These are phyloP conservation scores for Pelargonium fulgidum DNA, from an alignment of 441 rosid species.

Conservation along the genomic window DNA sequence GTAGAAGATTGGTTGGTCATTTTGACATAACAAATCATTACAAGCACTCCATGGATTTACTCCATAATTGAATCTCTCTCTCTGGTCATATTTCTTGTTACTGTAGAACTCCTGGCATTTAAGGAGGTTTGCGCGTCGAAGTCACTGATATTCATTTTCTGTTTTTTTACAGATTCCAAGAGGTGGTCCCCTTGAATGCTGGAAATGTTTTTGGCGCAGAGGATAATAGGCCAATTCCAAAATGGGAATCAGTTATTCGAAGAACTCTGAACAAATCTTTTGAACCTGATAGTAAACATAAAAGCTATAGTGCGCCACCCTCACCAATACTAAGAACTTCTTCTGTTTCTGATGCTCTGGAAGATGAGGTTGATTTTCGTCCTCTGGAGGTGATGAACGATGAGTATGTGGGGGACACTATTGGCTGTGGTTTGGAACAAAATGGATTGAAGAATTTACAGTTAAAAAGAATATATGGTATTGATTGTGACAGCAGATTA, in stretches of 20 bases:
- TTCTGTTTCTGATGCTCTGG: conserved; percentile 66
- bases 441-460: conserved; percentile 32
- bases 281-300: conserved; percentile 47
- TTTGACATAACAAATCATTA: no score
- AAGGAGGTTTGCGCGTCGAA: not conserved
- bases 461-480: conserved; percentile 42
- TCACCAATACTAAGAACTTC: conserved; percentile 74
- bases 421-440: conserved; percentile 22
- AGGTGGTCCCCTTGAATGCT: conserved; percentile 92
- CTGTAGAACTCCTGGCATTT: not conserved
- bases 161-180: conserved; percentile 70
- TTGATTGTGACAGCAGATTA: conserved; percentile 33
- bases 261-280: conserved; percentile 70
- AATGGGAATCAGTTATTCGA: conserved; percentile 89
- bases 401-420: conserved; percentile 25
- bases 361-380: conserved; percentile 46
- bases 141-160: conserved; percentile 12
- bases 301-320: conserved; percentile 85
- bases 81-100: not conserved
- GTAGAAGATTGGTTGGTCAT: no score
- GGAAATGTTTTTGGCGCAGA: conserved; percentile 97
- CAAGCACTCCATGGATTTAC: no score
- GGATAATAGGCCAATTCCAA: conserved; percentile 69
- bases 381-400: conserved; percentile 39
- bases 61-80: no score